Percentiles rank a stretch among this genome's conserved stretches.
phyloP scores from a whole-genome alignment of 495 filamentous ascomycete species.

The Lasiosphaeria ovina region DNA sequence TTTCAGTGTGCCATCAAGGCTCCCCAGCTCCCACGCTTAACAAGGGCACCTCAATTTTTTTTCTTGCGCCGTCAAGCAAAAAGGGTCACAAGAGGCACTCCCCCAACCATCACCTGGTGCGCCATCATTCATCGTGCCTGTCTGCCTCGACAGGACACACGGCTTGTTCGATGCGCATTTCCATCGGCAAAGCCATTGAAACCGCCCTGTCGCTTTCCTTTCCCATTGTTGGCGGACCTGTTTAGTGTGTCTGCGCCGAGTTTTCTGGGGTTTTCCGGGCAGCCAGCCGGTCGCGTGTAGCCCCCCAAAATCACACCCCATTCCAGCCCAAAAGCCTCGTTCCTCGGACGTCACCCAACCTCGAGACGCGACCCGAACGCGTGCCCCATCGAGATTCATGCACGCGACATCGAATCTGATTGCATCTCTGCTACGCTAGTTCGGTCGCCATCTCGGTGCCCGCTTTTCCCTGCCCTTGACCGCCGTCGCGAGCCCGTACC shows the following conservation, averaged over 20 bases:
- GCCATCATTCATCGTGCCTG: constrained; percentile 18
- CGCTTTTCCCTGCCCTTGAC: neutral
- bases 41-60: constrained; percentile 17
- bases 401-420: constrained; percentile 6
- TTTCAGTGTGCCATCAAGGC: constrained; percentile 3
- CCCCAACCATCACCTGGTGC: constrained; percentile 16
- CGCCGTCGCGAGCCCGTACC: neutral
- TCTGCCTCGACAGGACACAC: constrained; percentile 16
- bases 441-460: neutral
- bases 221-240: constrained; percentile 2
- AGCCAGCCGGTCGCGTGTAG: constrained; percentile 8
- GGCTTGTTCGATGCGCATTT: constrained; percentile 19
- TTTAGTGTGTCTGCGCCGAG: constrained; percentile 1
- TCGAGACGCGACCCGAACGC: constrained; percentile 14
- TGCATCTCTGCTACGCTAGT: neutral
- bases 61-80: constrained; percentile 17
- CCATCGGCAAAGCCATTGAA: constrained; percentile 17
- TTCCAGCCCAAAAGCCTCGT: constrained; percentile 14
- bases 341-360: constrained; percentile 1
- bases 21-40: constrained; percentile 18
- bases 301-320: constrained; percentile 13
- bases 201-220: constrained; percentile 14
- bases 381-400: constrained; percentile 9
- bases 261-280: neutral
- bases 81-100: constrained; percentile 13